These are phyloP conservation scores for Mangifera indica DNA, from an alignment of 345 rosid species.

Conservation along the genomic window DNA sequence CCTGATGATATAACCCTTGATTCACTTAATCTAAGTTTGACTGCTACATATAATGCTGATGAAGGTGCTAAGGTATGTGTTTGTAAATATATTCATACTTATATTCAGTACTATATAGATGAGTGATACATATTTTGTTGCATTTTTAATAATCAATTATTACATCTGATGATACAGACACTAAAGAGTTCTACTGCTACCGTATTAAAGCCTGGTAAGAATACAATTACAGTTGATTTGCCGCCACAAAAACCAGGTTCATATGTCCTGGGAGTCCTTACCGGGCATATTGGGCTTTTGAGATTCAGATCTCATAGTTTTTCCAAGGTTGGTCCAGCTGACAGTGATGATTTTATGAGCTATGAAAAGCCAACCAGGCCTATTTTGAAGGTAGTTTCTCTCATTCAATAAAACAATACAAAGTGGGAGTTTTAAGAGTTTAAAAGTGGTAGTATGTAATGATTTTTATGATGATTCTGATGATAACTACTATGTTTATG, in stretches of 20 bases:
- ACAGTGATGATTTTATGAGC: constrained; percentile 95
- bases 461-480: constrained; percentile 5
- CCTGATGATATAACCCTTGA: constrained; percentile 96
- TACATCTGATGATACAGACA: constrained; percentile 57
- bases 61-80: constrained; percentile 81
- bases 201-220: constrained; percentile 71
- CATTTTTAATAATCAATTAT: constrained; percentile 11
- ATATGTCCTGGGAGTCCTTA: constrained; percentile 89
- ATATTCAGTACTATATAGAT: neutral
- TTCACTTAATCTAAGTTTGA: constrained; percentile 83
- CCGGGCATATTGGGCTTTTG: constrained; percentile 91
- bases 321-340: constrained; percentile 95
- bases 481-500: constrained; percentile 1
- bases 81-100: constrained; percentile 6
- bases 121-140: neutral
- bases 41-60: constrained; percentile 78
- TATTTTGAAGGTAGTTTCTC: constrained; percentile 68
- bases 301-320: constrained; percentile 94
- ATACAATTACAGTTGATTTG: constrained; percentile 62
- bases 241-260: constrained; percentile 96
- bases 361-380: constrained; percentile 93
- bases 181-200: constrained; percentile 71
- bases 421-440: constrained; percentile 2
- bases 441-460: neutral
- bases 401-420: constrained; percentile 16